These are phyloP conservation scores for Prunella vulgaris DNA, from an alignment of 257 asterid genomes.

Conservation along the genomic window DNA sequence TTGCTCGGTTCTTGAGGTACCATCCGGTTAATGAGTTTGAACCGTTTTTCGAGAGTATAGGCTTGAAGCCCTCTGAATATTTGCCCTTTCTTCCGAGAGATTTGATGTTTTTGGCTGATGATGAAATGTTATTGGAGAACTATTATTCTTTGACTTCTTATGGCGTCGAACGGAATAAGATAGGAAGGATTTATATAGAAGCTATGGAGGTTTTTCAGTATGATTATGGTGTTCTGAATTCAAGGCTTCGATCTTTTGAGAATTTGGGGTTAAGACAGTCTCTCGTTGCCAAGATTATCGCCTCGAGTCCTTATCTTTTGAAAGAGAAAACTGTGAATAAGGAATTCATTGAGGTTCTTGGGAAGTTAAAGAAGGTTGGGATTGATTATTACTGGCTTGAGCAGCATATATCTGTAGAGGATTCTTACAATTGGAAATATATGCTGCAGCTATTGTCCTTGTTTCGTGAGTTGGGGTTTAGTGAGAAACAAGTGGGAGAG, in stretches of 20 bases:
- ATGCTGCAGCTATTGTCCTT: constrained; percentile 41
- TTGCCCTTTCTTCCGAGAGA: constrained; percentile 46
- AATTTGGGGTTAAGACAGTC: constrained; percentile 47
- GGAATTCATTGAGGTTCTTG: constrained; percentile 38
- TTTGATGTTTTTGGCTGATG: constrained; percentile 63
- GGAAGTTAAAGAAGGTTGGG: constrained; percentile 37
- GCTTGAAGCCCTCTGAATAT: constrained; percentile 52
- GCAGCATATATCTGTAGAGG: constrained; percentile 35
- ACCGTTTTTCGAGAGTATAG: constrained; percentile 82
- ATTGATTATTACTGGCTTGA: constrained; percentile 42
- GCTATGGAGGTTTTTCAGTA: constrained; percentile 52
- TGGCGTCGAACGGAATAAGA: constrained; percentile 48
- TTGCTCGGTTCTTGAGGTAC: constrained; percentile 60
- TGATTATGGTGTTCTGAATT: constrained; percentile 35
- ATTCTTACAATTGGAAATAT: constrained; percentile 42
- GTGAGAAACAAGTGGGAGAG: constrained; percentile 33
- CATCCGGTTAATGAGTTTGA: constrained; percentile 90
- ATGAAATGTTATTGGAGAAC: constrained; percentile 51
- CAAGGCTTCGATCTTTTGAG: constrained; percentile 43
- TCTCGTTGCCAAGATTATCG: constrained; percentile 44
- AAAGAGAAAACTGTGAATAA: constrained; percentile 19
- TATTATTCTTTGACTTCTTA: constrained; percentile 58
- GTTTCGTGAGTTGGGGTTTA: constrained; percentile 37
- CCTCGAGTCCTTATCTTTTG: constrained; percentile 54
- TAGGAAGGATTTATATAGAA: constrained; percentile 54